A percentile compares a stretch with the other conserved stretches of the same genome.
Evolutionary conservation across 2,329 filamentous ascomycete genomes (phyloP).

Genomic region (Gaeumannomyces tritici): DNA sequence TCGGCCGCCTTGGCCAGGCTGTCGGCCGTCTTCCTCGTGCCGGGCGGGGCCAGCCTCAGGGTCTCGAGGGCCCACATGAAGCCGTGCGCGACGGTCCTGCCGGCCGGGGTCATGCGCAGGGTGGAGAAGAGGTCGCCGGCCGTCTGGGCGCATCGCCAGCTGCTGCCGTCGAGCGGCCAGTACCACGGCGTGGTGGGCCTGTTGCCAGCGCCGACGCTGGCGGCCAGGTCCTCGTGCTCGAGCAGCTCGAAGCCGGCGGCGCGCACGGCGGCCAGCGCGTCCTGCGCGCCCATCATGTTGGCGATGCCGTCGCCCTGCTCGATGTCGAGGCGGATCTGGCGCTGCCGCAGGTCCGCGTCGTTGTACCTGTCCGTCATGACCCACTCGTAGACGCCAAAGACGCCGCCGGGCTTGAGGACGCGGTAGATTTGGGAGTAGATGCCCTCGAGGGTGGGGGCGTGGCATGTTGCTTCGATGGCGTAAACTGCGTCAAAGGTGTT

Average conservation of each 20-base stretch:
- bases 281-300: constrained; percentile 86
- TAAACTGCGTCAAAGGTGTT: constrained; percentile 92
- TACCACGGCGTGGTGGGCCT: constrained; percentile 78
- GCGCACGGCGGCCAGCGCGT: constrained; percentile 74
- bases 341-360: constrained; percentile 77
- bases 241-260: constrained; percentile 78
- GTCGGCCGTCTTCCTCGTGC: constrained; percentile 80
- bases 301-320: constrained; percentile 95
- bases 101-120: constrained; percentile 72
- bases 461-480: constrained; percentile 93
- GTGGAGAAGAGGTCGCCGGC: constrained; percentile 69
- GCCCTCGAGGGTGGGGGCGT: constrained; percentile 81
- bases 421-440: constrained; percentile 93
- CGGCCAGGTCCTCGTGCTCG: constrained; percentile 78
- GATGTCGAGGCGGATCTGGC: constrained; percentile 88
- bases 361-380: constrained; percentile 96
- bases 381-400: constrained; percentile 98
- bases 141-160: constrained; percentile 7
- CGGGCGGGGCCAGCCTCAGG: constrained; percentile 64
- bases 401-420: constrained; percentile 88
- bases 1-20: constrained; percentile 66
- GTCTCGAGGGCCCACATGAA: constrained; percentile 70
- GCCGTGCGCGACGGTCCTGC: constrained; percentile 66
- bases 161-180: constrained; percentile 62
- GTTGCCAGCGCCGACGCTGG: constrained; percentile 69